phyloP scores from a whole-genome alignment of 768 basidiomycete species.

The Pleurotus djamor region DNA sequence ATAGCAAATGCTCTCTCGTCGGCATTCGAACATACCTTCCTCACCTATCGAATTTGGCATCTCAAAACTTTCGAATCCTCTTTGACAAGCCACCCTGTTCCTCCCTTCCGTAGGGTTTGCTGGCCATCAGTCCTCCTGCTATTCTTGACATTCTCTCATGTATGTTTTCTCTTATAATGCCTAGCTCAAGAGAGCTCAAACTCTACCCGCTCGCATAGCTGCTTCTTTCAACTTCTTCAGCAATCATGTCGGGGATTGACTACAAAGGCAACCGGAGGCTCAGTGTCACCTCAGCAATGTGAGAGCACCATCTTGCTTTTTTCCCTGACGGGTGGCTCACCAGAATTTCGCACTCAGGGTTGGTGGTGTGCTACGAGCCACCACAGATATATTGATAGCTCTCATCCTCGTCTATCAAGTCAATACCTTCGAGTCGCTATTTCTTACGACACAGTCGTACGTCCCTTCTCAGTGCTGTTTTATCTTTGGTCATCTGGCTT shows the following conservation, averaged over 20 bases:
- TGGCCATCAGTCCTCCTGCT: not conserved
- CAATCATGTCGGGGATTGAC: not conserved
- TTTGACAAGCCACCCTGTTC: not conserved
- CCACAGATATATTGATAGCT: not conserved
- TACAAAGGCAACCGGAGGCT: not conserved
- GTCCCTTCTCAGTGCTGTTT: not conserved
- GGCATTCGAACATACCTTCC: not conserved
- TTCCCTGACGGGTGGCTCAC: not conserved
- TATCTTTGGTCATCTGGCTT: not conserved
- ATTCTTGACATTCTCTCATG: not conserved
- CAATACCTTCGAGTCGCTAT: not conserved
- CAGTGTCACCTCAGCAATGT: not conserved
- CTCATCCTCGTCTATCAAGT: not conserved
- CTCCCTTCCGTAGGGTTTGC: not conserved
- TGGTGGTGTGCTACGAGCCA: not conserved
- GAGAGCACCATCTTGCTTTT: not conserved
- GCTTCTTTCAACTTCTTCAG: not conserved
- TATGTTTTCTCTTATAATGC: not conserved
- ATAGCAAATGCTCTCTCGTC: not conserved
- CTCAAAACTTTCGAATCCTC: not conserved
- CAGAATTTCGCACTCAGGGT: not conserved
- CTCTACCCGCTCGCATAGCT: not conserved
- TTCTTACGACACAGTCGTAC: not conserved
- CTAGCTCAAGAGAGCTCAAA: not conserved
- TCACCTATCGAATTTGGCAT: constrained; percentile 7